Conservation (phyloP, 1,139 yeast species). For the Candida mesenterica region DNA sequence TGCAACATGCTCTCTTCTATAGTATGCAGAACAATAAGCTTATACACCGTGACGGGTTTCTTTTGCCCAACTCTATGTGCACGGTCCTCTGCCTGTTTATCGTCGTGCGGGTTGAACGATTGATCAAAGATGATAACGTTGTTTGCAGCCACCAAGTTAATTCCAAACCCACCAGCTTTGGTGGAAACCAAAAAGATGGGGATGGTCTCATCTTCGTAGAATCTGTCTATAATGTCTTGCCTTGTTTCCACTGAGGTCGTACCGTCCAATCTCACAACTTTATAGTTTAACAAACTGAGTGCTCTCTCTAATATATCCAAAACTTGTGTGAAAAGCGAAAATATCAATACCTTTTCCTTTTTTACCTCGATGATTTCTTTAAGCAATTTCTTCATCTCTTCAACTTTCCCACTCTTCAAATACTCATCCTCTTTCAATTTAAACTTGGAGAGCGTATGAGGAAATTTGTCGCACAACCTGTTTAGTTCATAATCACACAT, state of each 20-base stretch:
- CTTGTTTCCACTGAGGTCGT: slow-evolving; percentile 88
- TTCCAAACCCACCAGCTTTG: slow-evolving; percentile 98
- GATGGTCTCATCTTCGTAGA: slow-evolving; percentile 76
- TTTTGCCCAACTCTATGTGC: slow-evolving; percentile 98
- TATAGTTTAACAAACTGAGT: slow-evolving; percentile 60
- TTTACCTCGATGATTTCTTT: slow-evolving; percentile 48
- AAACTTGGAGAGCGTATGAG: slow-evolving; percentile 57
- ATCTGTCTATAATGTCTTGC: slow-evolving; percentile 87
- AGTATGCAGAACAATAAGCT: slow-evolving; percentile 70
- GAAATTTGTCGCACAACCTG: slow-evolving; percentile 68
- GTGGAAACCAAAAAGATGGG: slow-evolving; percentile 89
- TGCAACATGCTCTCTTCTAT: slow-evolving; percentile 88
- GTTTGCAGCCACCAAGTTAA: slow-evolving; percentile 93
- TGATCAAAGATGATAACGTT: slow-evolving; percentile 89
- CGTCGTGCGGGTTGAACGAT: slow-evolving; percentile 97
- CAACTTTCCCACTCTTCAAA: slow-evolving; percentile 77
- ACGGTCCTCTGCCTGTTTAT: slow-evolving; percentile 96
- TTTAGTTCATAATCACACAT: slow-evolving; percentile 92
- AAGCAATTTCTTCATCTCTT: slow-evolving; percentile 56
- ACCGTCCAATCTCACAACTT: slow-evolving; percentile 90
- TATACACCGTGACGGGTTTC: slow-evolving; percentile 76
- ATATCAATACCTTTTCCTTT: slow-evolving; percentile 74
- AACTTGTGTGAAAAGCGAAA: slow-evolving; percentile 90
- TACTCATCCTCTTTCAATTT: slow-evolving; percentile 56
- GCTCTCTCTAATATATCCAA: slow-evolving; percentile 83